Base-by-base conservation (phyloP, 305 asterid species). In the Euphrasia arctica region DNA sequence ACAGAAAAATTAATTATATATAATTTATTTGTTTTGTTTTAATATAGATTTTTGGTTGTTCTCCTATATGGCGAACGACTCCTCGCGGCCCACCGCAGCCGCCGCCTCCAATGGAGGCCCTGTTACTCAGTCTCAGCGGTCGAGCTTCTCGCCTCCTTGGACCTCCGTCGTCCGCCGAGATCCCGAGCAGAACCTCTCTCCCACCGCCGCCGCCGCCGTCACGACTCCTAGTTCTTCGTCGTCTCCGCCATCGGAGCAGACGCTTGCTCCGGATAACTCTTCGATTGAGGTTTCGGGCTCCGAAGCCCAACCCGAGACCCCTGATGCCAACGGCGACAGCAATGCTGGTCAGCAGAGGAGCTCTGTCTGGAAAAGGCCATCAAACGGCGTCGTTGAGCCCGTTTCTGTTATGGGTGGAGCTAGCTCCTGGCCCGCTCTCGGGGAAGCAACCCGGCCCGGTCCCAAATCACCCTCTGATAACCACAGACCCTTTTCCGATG, bases 401-500 rank as follows among this genome's bases (percentile, higher is more conserved):
- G 75, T 62, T 71, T 65, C 83, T 71, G 91, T 89, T 9, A 87
- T 89, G 86, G 96, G 96, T 28, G 95, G 88, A 0, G 75, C 82
- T 32, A 69, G 76, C 29, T 77, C 95, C 1, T 91, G 98, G 98
- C 98, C 98, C 31, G 87, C 96, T 8, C 87, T 91, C 4, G 83
- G 91, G 9, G 96, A 91, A 69, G 68, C 95, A 12, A 78, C 89
- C 36, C 74, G 88, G 28, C 71, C 85, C 12, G 67, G 73, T 5
- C 57, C 74, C 4, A 82, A 85, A 81, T 76, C 91, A 45, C 62
- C 79, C 1, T 52, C 77, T 29, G 93, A 80, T 62, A 39, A 68
- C 7, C 64, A 80, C 4, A 77, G 83, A 41, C 75, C 87, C 5
- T 65, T 55, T 45, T 54, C 81, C 6, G 88, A 88, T 65, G 95